phyloP scores from a whole-genome alignment of 768 basidiomycete genomes.

The Suillus tomentosus region DNA sequence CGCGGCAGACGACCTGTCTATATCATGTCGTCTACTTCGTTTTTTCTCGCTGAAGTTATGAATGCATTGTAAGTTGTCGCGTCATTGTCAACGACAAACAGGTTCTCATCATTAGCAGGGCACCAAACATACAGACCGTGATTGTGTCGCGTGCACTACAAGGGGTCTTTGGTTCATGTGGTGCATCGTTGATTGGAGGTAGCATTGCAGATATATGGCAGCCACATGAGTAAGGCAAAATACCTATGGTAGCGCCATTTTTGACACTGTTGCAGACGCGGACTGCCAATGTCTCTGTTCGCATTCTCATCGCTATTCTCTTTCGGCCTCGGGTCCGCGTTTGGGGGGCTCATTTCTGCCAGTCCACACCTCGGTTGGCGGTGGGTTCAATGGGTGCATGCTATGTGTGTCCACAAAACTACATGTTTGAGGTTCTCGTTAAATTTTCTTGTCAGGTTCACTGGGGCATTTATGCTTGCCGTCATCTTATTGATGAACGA shows the following conservation, averaged over 20 bases:
- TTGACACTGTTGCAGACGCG: conserved; percentile 48
- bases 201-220: conserved; percentile 72
- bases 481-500: conserved; percentile 64
- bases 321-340: conserved; percentile 62
- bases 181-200: conserved; percentile 67
- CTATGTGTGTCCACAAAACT: conserved; percentile 46
- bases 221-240: conserved; percentile 51
- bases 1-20: conserved; percentile 67
- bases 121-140: conserved; percentile 53
- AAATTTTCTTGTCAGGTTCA: conserved; percentile 41
- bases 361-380: conserved; percentile 64
- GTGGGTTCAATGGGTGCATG: conserved; percentile 81
- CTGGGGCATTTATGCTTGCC: conserved; percentile 49
- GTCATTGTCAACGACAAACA: background rate
- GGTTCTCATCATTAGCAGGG: conserved; percentile 22
- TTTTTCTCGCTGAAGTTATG: conserved; percentile 52
- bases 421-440: background rate
- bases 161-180: conserved; percentile 65
- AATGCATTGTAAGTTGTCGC: conserved; percentile 28
- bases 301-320: conserved; percentile 56
- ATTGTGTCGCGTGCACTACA: conserved; percentile 59
- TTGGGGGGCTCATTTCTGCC: conserved; percentile 66
- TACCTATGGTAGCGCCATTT: background rate
- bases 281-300: conserved; percentile 76
- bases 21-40: conserved; percentile 50